These are phyloP conservation scores for Metarhizium sp. DNA, from an alignment of 2,329 filamentous ascomycete species.

Conservation along the genomic window DNA sequence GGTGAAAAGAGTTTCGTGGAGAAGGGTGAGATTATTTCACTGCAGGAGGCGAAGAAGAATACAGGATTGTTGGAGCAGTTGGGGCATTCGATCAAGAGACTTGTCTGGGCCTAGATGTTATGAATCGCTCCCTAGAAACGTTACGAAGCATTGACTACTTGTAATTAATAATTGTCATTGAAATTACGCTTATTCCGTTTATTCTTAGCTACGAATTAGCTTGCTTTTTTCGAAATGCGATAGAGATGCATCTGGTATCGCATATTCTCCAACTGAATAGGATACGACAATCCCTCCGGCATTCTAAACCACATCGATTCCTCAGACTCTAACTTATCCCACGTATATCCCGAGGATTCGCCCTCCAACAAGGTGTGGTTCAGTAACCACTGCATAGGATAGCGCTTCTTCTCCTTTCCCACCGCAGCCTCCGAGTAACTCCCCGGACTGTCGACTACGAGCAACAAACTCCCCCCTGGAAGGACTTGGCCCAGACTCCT, in stretches of 20 bases:
- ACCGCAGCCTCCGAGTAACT: slow-evolving; percentile 80
- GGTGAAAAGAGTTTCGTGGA: slow-evolving; percentile 40
- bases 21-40: slow-evolving; percentile 64
- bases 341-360: slow-evolving; percentile 34
- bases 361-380: slow-evolving; percentile 63
- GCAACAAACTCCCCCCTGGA: slow-evolving; percentile 53
- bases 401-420: slow-evolving; percentile 53
- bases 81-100: slow-evolving; percentile 83
- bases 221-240: slow-evolving; percentile 15
- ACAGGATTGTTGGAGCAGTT: slow-evolving; percentile 81
- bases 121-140: neutral
- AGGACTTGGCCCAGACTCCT: slow-evolving; percentile 54
- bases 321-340: slow-evolving; percentile 66
- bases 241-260: slow-evolving; percentile 89
- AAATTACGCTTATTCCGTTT: neutral
- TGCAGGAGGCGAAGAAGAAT: slow-evolving; percentile 76
- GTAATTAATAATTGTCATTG: neutral
- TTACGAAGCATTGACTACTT: neutral
- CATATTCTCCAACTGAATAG: slow-evolving; percentile 88
- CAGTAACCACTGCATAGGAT: slow-evolving; percentile 90
- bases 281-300: slow-evolving; percentile 58
- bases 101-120: slow-evolving; percentile 63
- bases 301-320: slow-evolving; percentile 84
- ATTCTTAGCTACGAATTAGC: neutral
- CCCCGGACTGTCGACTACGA: slow-evolving; percentile 88